Conservation (phyloP, 495 filamentous ascomycete genomes). For the Endocarpon pusillum region DNA sequence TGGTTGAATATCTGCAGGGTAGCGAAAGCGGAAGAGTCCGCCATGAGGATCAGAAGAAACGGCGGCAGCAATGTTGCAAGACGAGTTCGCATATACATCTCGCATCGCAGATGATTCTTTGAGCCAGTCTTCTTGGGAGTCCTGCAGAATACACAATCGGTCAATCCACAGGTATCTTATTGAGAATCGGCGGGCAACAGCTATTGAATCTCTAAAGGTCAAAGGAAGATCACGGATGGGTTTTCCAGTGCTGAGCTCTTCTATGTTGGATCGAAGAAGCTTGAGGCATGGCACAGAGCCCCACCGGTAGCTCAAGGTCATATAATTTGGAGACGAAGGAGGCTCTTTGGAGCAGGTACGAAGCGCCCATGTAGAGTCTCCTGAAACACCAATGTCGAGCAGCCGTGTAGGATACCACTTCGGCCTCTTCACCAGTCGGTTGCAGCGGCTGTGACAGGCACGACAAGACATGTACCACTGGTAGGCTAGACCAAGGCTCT, state of each 20-base stretch:
- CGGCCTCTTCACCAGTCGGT: not conserved
- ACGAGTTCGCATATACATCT: constrained; percentile 20
- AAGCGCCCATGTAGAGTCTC: no score
- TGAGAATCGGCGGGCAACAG: constrained; percentile 7
- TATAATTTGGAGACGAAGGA: constrained; percentile 4
- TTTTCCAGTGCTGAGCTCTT: constrained; percentile 4
- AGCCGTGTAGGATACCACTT: constrained; percentile 9
- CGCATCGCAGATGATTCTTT: constrained; percentile 11
- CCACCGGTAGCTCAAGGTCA: constrained; percentile 11
- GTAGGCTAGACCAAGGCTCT: constrained; percentile 3
- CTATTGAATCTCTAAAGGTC: constrained; percentile 14
- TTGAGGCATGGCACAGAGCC: no score
- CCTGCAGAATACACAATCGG: constrained; percentile 14
- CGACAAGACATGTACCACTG: constrained; percentile 3
- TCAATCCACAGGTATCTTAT: constrained; percentile 14
- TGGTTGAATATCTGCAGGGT: no score
- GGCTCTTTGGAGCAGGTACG: constrained; percentile 1
- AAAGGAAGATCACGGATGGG: constrained; percentile 7
- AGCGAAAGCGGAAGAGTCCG: not conserved
- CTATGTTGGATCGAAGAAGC: not conserved
- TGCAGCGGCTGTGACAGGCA: constrained; percentile 2
- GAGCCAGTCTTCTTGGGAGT: constrained; percentile 11
- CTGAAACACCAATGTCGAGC: constrained; percentile 8
- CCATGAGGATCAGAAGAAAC: not conserved
- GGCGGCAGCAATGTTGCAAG: constrained; percentile 18